phyloP scores from a whole-genome alignment of 129 eudicot genomes.

The Flaveria sonorensis region DNA sequence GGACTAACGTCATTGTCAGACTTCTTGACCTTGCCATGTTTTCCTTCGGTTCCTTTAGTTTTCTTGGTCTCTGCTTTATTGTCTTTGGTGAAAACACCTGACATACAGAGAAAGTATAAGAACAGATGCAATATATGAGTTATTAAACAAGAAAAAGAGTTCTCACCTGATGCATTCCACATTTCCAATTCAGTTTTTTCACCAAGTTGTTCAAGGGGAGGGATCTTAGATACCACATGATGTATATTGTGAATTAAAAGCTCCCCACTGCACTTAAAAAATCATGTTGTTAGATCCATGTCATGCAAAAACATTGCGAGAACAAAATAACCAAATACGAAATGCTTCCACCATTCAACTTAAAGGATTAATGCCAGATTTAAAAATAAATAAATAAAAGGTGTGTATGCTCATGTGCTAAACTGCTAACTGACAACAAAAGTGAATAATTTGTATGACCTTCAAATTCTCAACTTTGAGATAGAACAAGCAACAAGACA shows the following conservation, averaged over 20 bases:
- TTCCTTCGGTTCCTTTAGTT: conserved; percentile 30
- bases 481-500: not conserved
- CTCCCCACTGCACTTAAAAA: conserved; percentile 51
- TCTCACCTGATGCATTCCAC: conserved; percentile 71
- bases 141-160: conserved; percentile 8
- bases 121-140: not conserved
- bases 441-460: not conserved
- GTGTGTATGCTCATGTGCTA: not conserved
- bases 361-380: not conserved
- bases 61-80: conserved; percentile 34
- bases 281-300: conserved; percentile 6
- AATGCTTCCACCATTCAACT: not conserved
- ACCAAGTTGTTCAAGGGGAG: conserved; percentile 43
- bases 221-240: conserved; percentile 59
- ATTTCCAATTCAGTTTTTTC: conserved; percentile 52
- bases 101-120: not conserved
- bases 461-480: conserved; percentile 3
- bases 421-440: not conserved
- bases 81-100: conserved; percentile 63
- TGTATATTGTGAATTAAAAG: conserved; percentile 60
- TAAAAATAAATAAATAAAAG: not conserved
- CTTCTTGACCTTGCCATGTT: conserved; percentile 37
- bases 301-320: conserved; percentile 15
- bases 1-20: conserved; percentile 44
- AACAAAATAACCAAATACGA: conserved; percentile 12